Evolutionary conservation across 768 basidiomycete species (phyloP), one percentile per base, ranked within the genome.

Genomic region (Phaeotremella skinneri): DNA sequence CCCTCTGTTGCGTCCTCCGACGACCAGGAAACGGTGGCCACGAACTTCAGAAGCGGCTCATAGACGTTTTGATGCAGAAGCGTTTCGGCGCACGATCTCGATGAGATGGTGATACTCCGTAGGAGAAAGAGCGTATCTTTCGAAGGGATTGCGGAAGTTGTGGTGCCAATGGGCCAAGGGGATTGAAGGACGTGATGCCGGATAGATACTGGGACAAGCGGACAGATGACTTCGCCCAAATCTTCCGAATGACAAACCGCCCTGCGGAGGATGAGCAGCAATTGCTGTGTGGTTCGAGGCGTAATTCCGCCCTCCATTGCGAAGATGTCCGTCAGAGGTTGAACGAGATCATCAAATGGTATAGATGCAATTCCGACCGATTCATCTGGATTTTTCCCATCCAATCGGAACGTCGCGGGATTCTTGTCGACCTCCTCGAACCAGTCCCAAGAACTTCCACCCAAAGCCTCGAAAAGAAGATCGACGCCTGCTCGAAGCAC

Each of bases 1-100:
- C 62, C 32, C 43, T 29, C 42, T 77, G 64, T 27, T 5, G 25
- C 14, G 4, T 52, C 49, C 1, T 58, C 52, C 2, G 54, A 43
- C 2, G 48, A 23, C 80, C 67, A 29, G 85, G 88, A 25, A 84
- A 80, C 50, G 80, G 65, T 78, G 0, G 85, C 80, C 48, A 90
- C 71, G 69, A 89, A 94, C 23, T 88, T 84, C 43, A 94, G 79
- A 1, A 89, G 81, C 0, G 85, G 79, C 64, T 89, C 87, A 1
- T 85, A 81, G 17, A 82, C 42, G 0, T 60, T 64, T 32, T 53
- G 77, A 14, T 82, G 83, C 31, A 82, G 69, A 5, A 91, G 76
- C 4, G 79, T 78, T 9, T 75, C 75, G 0, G 91, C 91, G 58
- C 84, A 87, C 0, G 78, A 65, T n/a, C 91, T 83, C 0, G 89